Base-by-base conservation (phyloP, 1,284 basidiomycete species). In the Sanguinoderma infundibulare region DNA sequence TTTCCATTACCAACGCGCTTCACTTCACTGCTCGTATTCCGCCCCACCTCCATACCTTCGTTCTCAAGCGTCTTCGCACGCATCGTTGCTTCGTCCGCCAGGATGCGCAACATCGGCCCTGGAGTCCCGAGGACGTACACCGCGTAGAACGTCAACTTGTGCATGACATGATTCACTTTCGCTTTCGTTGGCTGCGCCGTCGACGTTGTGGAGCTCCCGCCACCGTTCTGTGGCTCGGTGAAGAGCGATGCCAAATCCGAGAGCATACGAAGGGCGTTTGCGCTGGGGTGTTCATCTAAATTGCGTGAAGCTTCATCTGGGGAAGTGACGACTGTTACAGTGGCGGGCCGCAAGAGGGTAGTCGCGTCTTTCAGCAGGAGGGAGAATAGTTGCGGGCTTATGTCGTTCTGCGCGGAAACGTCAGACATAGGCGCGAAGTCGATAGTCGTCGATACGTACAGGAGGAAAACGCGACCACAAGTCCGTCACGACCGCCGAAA, bases 101-200 rank as follows among this genome's bases (percentile, higher is more conserved):
- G 67, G 12, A 72, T 72, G 36, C 73, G 72, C 38, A 87, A 64
- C 57, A 65, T 60, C 15, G 69, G 57, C 15, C 77, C 69, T 1
- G 85, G 81, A 17, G 76, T 80, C 1, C 78, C 76, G 17, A 81
- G 53, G 14, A 83, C 70, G 55, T 86, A 80, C 1, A 81, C 84
- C 5, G 81, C 82, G 67, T 89, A 90, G 70, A 86, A 90, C 44
- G 78, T 73, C 54, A 85, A 71, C 76, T 86, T 89, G 65, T 80
- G 83, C 26, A 76, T 73, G 60, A 81, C 75, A 64, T 81, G 82
- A 66, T 77, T 82, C 64, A 69, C 70, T 63, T 74, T 74, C 66
- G 46, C 50, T 46, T 55, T 64, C 49, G 2, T 22, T 15, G 17
- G 26, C 8, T 24, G 22, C 24, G 30, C 32, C 5, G 38, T 14